Evolutionary conservation across 768 basidiomycete genomes (phyloP).

Genomic region (Agaricus blazei): DNA sequence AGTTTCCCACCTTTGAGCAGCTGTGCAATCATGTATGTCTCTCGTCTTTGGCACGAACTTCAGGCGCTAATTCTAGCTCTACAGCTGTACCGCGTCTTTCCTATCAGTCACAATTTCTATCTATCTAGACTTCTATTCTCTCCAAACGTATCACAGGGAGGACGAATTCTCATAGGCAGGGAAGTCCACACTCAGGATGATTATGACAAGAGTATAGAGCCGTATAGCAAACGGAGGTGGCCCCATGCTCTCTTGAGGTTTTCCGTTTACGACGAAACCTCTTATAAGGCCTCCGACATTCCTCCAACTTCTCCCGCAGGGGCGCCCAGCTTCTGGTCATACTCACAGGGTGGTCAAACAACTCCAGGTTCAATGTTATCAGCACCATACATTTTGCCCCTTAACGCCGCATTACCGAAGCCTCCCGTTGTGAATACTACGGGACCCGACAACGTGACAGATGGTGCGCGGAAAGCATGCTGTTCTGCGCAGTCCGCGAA

Average conservation of each 20-base stretch:
- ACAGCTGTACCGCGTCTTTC: conserved; percentile 70
- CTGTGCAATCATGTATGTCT: conserved; percentile 56
- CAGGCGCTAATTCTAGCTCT: conserved; percentile 19
- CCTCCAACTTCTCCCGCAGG: background rate
- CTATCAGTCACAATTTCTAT: conserved; percentile 53
- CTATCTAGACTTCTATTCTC: conserved; percentile 69
- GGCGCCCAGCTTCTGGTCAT: conserved; percentile 1
- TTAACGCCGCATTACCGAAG: conserved; percentile 28
- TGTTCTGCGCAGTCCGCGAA: conserved; percentile 16
- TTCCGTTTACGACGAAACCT: conserved; percentile 48
- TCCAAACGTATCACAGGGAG: conserved; percentile 45
- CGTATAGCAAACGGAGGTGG: conserved; percentile 49
- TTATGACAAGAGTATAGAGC: conserved; percentile 45
- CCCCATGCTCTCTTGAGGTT: conserved; percentile 59
- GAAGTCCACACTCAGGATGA: conserved; percentile 57
- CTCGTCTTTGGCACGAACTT: background rate
- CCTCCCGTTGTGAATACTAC: conserved; percentile 16
- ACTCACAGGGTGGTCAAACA: conserved; percentile 4
- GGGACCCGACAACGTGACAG: conserved; percentile 13
- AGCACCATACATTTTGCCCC: conserved; percentile 27
- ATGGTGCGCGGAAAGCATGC: conserved; percentile 12
- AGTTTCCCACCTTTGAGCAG: conserved; percentile 61
- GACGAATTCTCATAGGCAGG: conserved; percentile 56
- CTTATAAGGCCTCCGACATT: conserved; percentile 27
- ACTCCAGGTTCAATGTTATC: conserved; percentile 18